Base-by-base conservation (phyloP, 441 rosid species). In the Syzygium malaccense region DNA sequence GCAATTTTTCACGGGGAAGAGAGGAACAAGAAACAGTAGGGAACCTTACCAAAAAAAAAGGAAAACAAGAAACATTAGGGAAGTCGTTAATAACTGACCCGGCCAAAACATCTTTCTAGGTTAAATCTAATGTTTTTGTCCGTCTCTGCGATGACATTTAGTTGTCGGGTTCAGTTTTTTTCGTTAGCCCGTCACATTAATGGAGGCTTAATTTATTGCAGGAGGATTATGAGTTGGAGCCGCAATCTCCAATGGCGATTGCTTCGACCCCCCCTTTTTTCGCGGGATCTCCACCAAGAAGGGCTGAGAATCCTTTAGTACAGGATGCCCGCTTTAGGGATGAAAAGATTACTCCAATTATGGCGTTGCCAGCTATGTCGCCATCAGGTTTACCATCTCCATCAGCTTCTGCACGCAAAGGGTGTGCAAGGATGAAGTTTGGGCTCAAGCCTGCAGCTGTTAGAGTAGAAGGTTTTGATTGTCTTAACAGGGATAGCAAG, bases 391-490 rank as follows among this genome's bases (percentile, higher is more conserved):
- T 92, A 80, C 87, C 95, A 0, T 93, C 97, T 48, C 92, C 96
- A 19, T 92, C 96, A 9, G 86, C 95, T 37, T 88, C 96, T 64
- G 92, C 97, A 83, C 89, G 51, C 58, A 88, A 85, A 64, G 89
- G 89, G 55, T 88, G 89, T 20, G 87, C 53, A 26, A 85, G 89
- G 87, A 91, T 94, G 95, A 96, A 94, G 49, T 94, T 95, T 54
- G 99, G 99, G 88, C 94, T 92, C 45, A 96, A 95, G 90, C 95
- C 97, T 12, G 98, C 97, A 15, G 93, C 97, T 13, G 98, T 96
- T 96, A 96, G 98, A 93, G 97, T 97, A 93, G 99, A 97, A 95
- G 99, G 99, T 87, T 97, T 97, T 62, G 97, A 96, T 92, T 96
- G 99, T 94, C 97, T 97, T 90, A 94, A 94, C 94, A 95, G 99